phyloP scores from a whole-genome alignment of 208 protist species.

The Crithidia bombi region DNA sequence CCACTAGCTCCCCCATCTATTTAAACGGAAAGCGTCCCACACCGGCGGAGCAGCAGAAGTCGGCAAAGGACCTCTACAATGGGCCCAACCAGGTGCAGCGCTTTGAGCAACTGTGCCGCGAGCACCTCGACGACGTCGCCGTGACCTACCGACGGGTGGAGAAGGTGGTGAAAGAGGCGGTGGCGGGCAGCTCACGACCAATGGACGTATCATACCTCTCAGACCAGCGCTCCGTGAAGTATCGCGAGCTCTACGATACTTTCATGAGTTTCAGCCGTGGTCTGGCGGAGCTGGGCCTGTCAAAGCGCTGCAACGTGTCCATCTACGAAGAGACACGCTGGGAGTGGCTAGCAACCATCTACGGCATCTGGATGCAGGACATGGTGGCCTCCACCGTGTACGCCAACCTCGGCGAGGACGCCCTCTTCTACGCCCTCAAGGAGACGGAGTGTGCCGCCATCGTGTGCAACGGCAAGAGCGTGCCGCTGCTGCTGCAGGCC shows the following conservation, averaged over 20 bases:
- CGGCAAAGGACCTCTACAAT: constrained; percentile 23
- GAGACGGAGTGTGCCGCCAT: constrained; percentile 68
- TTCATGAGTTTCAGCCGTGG: constrained; percentile 59
- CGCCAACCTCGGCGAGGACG: constrained; percentile 81
- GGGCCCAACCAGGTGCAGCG: constrained; percentile 34
- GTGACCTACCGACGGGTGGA: constrained; percentile 56
- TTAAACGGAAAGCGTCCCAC: constrained; percentile 36
- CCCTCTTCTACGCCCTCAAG: constrained; percentile 64
- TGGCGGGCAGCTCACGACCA: constrained; percentile 14
- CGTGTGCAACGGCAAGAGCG: constrained; percentile 69
- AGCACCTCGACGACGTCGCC: constrained; percentile 21
- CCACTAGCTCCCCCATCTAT: constrained; percentile 46
- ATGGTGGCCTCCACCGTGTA: constrained; percentile 82
- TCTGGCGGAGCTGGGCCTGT: constrained; percentile 55
- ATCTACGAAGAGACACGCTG: constrained; percentile 88
- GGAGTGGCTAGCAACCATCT: constrained; percentile 79
- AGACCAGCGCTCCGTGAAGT: constrained; percentile 34
- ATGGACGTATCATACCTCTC: constrained; percentile 63
- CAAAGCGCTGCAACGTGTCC: constrained; percentile 37
- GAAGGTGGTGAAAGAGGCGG: constrained; percentile 38
- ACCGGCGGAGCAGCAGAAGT: constrained; percentile 16
- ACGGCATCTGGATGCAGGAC: constrained; percentile 70
- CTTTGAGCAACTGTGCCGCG: constrained; percentile 37
- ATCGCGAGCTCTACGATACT: constrained; percentile 45
- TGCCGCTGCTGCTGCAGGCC: constrained; percentile 40